Evolutionary conservation across 306 rosid species (phyloP), one percentile per base, ranked within the genome.

Genomic region (Cicer yamashitae): DNA sequence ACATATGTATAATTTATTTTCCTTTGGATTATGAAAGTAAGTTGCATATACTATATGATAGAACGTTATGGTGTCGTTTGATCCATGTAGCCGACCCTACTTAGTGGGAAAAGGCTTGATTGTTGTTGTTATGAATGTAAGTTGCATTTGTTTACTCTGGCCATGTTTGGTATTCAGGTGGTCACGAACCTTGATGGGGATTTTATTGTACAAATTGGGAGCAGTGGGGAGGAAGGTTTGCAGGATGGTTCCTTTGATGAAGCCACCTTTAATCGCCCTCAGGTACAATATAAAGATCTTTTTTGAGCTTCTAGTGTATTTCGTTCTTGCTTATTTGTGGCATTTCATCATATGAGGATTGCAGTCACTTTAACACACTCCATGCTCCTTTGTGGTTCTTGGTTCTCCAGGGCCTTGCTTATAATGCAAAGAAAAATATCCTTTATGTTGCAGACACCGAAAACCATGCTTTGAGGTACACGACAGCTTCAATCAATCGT

Each of bases 391-490:
- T 71, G 25, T 71, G 71, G 74, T 74, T 82, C 52, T 68, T 64
- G 57, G 70, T 82, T 73, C 76, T 80, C 76, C 77, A 94, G 98
- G 98, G 98, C 76, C 87, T 94, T 82, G 94, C 94, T 79, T 94
- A 94, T 84, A 94, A 90, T 84, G 84, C 94, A 71, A 94, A 85
- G 91, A 86, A 87, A 83, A 94, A 91, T 79, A 57, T 85, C 73
- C 96, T 94, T 63, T 94, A 94, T 80, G 96, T 94, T 53, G 97
- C 98, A 41, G 97, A 94, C 80, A 91, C 98, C 11, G 97, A 91
- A 85, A 94, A 94, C 81, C 98, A 94, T 87, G 96, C 98, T 82
- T 81, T 94, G 82, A 94, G 98, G 98, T 94, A 87, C 15, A 18
- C 45, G 40, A 77, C 61, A 71, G 68, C 70, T 85, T 74, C 73